These are phyloP conservation scores for Globisporangium barbulae DNA, from an alignment of 352 stramenopile species.

Conservation along the genomic window DNA sequence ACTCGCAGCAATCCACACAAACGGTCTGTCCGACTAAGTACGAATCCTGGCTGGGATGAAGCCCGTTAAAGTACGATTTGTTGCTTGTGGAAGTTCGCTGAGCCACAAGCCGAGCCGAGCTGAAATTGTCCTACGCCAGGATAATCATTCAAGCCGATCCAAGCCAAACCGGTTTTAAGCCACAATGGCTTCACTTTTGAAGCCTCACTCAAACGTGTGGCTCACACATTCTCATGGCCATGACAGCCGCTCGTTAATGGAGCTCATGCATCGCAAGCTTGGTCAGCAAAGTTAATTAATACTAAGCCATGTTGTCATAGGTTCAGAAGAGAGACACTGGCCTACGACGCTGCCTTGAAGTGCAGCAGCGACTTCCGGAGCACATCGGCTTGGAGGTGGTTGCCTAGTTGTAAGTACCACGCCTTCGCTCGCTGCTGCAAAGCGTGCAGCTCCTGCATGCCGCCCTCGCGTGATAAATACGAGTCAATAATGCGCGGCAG, in stretches of 20 bases:
- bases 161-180: background rate
- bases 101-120: background rate
- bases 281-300: background rate
- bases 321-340: background rate
- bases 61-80: background rate
- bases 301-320: background rate
- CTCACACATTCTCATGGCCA: background rate
- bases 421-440: constrained; percentile 30
- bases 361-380: constrained; percentile 34
- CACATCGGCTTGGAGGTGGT: constrained; percentile 45
- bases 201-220: background rate
- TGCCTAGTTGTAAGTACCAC: constrained; percentile 38
- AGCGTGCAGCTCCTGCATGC: constrained; percentile 27
- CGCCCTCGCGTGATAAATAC: constrained; percentile 22
- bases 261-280: background rate
- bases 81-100: background rate
- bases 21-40: background rate
- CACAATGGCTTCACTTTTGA: background rate
- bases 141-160: background rate
- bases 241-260: background rate
- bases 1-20: constrained; percentile 10
- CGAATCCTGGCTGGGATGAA: background rate
- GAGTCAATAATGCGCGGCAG: constrained; percentile 35
- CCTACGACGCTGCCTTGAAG: constrained; percentile 16
- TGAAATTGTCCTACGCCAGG: too few relatives aligned